phyloP scores from a whole-genome alignment of 805 yeast species.

The Candida silvatica region DNA sequence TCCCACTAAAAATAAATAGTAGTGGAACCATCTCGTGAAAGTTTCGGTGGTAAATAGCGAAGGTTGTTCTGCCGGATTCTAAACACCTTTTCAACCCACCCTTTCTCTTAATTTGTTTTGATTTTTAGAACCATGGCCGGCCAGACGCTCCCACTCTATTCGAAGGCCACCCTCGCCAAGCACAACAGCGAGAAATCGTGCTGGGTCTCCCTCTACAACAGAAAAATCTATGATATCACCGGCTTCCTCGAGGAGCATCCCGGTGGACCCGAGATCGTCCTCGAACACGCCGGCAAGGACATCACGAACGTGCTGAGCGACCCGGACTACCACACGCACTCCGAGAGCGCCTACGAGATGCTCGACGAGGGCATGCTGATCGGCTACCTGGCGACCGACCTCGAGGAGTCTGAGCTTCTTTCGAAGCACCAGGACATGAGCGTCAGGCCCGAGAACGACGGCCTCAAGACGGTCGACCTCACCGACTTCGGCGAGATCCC shows the following conservation, averaged over 20 bases:
- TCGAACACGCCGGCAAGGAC: conserved; percentile 53
- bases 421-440: conserved; percentile 47
- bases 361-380: conserved; percentile 77
- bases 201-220: conserved; percentile 73
- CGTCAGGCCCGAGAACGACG: conserved; percentile 18
- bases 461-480: conserved; percentile 31
- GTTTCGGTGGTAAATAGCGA: too few species aligned
- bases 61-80: background rate
- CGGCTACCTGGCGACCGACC: conserved; percentile 75
- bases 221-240: conserved; percentile 83
- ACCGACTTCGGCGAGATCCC: conserved; percentile 61
- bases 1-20: too few species aligned
- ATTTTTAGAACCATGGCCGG: background rate
- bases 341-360: conserved; percentile 84
- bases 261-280: conserved; percentile 51
- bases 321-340: conserved; percentile 61
- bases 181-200: conserved; percentile 52
- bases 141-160: conserved; percentile 46
- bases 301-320: conserved; percentile 73
- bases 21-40: too few species aligned
- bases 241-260: conserved; percentile 66
- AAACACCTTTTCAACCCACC: background rate
- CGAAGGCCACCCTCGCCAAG: conserved; percentile 40
- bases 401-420: conserved; percentile 66
- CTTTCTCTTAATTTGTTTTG: background rate